phyloP scores from a whole-genome alignment of 2,329 filamentous ascomycete genomes.

The Paraconiothyrium sp. region DNA sequence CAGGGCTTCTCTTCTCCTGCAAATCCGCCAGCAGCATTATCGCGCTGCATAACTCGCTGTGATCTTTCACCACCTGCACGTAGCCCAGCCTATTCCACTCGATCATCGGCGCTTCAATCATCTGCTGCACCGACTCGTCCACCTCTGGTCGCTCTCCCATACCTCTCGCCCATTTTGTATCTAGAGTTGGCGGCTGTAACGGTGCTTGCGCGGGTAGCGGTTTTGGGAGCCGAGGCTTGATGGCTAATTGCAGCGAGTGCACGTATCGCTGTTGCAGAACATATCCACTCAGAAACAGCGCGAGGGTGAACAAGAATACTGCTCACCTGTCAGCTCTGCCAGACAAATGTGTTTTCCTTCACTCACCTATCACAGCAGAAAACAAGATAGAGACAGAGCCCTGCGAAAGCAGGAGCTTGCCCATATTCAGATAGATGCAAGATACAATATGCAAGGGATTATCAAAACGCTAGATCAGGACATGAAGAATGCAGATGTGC shows the following conservation, averaged over 20 bases:
- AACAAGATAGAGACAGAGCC: conserved; percentile 75
- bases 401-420: conserved; percentile 70
- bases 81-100: conserved; percentile 59
- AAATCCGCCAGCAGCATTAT: conserved; percentile 61
- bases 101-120: conserved; percentile 46
- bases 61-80: conserved; percentile 57
- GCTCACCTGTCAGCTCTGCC: conserved; percentile 21
- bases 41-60: conserved; percentile 59
- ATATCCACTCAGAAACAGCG: conserved; percentile 89
- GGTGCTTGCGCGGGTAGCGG: conserved; percentile 47
- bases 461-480: conserved; percentile 27
- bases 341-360: background rate
- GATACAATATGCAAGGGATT: conserved; percentile 24
- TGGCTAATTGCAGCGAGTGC: conserved; percentile 76
- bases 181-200: conserved; percentile 45
- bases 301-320: conserved; percentile 79
- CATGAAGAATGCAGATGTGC: conserved; percentile 24
- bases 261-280: conserved; percentile 87
- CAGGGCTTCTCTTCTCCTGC: conserved; percentile 56
- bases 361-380: conserved; percentile 70
- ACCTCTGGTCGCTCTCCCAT: conserved; percentile 37
- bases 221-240: conserved; percentile 64
- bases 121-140: conserved; percentile 44
- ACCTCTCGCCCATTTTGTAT: conserved; percentile 49
- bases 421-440: conserved; percentile 30